A percentile compares a stretch with the other conserved stretches of the same genome.
phyloP scores from a whole-genome alignment of 2,329 filamentous ascomycete genomes.

The Colletotrichum liaoningense region DNA sequence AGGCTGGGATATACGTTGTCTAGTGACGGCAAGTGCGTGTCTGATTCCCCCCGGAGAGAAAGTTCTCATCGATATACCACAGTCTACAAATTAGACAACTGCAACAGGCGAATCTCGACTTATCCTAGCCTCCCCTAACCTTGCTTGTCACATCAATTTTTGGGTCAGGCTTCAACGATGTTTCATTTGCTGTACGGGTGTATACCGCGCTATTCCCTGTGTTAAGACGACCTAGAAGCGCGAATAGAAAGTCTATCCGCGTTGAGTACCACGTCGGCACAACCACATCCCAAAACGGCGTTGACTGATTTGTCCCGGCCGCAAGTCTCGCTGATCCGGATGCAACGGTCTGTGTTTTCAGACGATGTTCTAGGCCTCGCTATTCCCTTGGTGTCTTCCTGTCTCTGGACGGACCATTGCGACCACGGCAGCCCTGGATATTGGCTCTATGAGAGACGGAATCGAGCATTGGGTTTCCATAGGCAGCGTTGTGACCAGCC shows the following conservation, averaged over 20 bases:
- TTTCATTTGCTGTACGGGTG: slow-evolving; percentile 9
- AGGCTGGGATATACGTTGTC: background rate
- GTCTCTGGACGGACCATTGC: background rate
- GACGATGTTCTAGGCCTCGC: slow-evolving; percentile 15
- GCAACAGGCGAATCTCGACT: background rate
- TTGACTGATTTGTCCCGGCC: slow-evolving; percentile 2
- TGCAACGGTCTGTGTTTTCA: slow-evolving; percentile 21
- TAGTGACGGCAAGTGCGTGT: background rate
- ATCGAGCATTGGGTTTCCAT: background rate
- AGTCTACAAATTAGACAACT: background rate
- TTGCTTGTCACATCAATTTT: background rate
- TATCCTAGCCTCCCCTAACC: background rate
- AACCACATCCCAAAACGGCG: background rate
- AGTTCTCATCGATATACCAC: background rate
- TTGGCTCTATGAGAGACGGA: background rate
- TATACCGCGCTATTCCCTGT: background rate
- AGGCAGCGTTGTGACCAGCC: background rate
- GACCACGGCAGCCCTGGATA: background rate
- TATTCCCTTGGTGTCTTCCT: background rate
- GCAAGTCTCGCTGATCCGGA: slow-evolving; percentile 6
- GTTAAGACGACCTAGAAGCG: background rate
- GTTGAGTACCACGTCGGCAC: slow-evolving; percentile 15
- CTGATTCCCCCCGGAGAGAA: background rate
- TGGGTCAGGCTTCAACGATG: slow-evolving; percentile 20
- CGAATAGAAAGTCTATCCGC: slow-evolving; percentile 27